Base-by-base conservation (phyloP, 345 rosid genomes). In the Eucalyptus polybractea region DNA sequence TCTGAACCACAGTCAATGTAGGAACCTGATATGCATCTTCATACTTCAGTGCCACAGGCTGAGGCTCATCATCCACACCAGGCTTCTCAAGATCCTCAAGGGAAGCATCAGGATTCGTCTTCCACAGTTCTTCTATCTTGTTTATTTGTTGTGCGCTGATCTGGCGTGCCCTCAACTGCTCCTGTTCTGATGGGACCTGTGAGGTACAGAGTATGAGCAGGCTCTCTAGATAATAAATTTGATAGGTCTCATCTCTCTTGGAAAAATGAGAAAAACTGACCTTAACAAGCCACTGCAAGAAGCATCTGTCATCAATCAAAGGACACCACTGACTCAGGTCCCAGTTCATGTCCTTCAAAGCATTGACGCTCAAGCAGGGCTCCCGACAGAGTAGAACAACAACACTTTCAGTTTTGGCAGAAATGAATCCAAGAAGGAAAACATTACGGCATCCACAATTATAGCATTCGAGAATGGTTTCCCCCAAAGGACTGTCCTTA, bases 261-360 rank as follows among this genome's bases (percentile, higher is more conserved):
- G 15, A 37, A 83, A 44, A 76, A 51, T 14, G 42, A 67, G 44
- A 60, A 83, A 87, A 44, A 91, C 95, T 86, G 91, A 98, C 99
- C 99, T 98, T 98, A 65, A 98, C 99, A 91, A 98, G 98, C 99
- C 99, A 98, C 89, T 96, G 99, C 87, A 98, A 91, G 91, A 98
- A 98, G 93, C 99, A 98, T 91, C 99, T 96, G 91, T 98, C 99
- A 89, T 98, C 99, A 91, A 98, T 98, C 90, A 98, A 94, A 87
- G 99, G 99, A 89, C 99, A 97, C 99, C 99, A 98, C 91, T 98
- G 99, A 92, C 99, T 98, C 88, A 97, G 92, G 91, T 98, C 99
- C 99, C 99, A 98, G 86, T 97, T 98, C 99, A 98, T 96, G 94
- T 98, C 99, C 94, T 98, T 98, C 93, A 98, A 91, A 54, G 99